Base-by-base conservation (phyloP, 805 yeast species). In the Sugiyamaella chiloensis region DNA sequence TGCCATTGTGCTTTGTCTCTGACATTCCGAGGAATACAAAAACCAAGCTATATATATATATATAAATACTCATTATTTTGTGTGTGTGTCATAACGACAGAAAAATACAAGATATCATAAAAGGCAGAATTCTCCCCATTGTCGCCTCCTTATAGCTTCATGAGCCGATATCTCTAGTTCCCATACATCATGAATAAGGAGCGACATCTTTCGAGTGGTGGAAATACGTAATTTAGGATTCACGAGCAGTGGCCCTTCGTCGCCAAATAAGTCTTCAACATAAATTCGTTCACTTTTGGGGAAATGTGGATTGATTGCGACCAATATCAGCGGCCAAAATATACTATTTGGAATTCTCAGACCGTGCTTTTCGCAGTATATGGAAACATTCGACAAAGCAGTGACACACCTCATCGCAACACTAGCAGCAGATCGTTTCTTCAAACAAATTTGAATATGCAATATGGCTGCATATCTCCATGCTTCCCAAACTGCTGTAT, bases 401-500 rank as follows among this genome's bases (percentile, higher is more conserved):
- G 24, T 23, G 9, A 37, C 6, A 27, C 29, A 21, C 23, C 42
- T 4, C 42, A 24, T 23, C 12, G 30, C 30, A 37, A 37, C 29
- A 14, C 4, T 21, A 20, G 4, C 27, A 3, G 30, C 26, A 23
- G 26, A 5, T 9, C n/a, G 19, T 17, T 37, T 37, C 16, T 37
- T 24, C 30, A 37, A 5, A 16, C 30, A 24, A n/a, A 24, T 8
- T 21, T 37, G 30, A 4, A 37, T 37, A 14, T 23, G 26, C 19
- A 37, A 16, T 8, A 37, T 23, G 5, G 30, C 30, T 3, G 29
- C 42, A 17, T 37, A 37, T 24, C 44, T 23, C 44, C 44, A 40
- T 9, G 44, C 44, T 5, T 40, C 44, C 44, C 44, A 40, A 14
- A 37, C 42, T 3, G 29, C 14, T 5, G 14, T 19, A n/a, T 37